Evolutionary conservation across 768 basidiomycete species (phyloP), one percentile per base, ranked within the genome.

Genomic region (Auriculariales sp.): DNA sequence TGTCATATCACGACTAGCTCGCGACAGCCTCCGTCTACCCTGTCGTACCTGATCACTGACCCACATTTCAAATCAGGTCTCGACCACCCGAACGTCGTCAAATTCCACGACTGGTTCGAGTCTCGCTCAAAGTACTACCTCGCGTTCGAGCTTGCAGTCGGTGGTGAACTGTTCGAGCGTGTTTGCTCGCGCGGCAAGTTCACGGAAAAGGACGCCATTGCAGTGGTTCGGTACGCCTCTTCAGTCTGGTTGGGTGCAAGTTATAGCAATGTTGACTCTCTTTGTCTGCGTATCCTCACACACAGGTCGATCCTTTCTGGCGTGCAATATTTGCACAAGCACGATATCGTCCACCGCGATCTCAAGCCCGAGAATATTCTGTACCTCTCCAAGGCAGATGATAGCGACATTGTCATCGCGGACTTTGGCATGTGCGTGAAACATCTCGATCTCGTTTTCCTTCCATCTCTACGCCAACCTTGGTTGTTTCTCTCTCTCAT

Each of bases 321-420:
- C 10, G 86, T 95, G 9, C 72, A 75, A 54, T 98, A 97, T 59
- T 75, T 98, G 3, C 95, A 99, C 58, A 72, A 82, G 2, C 79
- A 97, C 58, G 83, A 87, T 52, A 91, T 99, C 55, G 95, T 98
- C 15, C 95, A 99, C 60, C 79, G 95, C 3, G 94, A 99, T 61
- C 75, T 99, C 53, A 98, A 97, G 85, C 95, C 95, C 0, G 95
- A 99, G 65, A 98, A 98, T 61, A 93, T 99, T 52, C 71, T 99
- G 3, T 97, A 90, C 61, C 79, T 87, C 33, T 88, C 85, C 3
- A 79, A 71, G 55, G 83, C 78, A 2, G 61, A 71, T 9, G 71
- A 83, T 15, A 88, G 86, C n/a, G 84, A 84, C 54, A 74, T 98
- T 46, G 93, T 99, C 50, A 91, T 98, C 35, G 93, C 80, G 4